A percentile compares a stretch with the other conserved stretches of the same genome.
These are phyloP conservation scores for Glomus cerebriforme DNA, from an alignment of 192 early-diverging fungal genomes.

Conservation along the genomic window DNA sequence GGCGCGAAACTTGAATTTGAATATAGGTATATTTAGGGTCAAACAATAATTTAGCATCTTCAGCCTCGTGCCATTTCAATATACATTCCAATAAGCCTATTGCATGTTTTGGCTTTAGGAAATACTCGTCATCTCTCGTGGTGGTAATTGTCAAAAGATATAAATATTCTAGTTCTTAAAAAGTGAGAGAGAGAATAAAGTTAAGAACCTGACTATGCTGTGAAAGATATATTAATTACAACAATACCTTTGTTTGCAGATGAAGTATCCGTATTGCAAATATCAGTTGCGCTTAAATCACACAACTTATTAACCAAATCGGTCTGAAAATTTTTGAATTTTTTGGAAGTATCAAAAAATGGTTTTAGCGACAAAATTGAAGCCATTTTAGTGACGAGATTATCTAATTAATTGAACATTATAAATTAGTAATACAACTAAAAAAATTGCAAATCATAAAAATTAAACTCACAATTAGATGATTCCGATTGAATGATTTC, in stretches of 20 bases:
- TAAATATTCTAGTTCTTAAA: neutral
- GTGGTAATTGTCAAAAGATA: constrained; percentile 17
- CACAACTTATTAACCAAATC: constrained; percentile 34
- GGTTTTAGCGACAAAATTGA: constrained; percentile 32
- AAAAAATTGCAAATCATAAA: neutral
- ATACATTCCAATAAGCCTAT: constrained; percentile 47
- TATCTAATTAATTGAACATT: constrained; percentile 18
- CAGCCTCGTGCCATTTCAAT: constrained; percentile 39
- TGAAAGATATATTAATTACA: neutral
- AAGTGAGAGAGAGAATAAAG: neutral
- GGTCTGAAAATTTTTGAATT: constrained; percentile 35
- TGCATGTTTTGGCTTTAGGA: constrained; percentile 42
- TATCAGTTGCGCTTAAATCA: constrained; percentile 23
- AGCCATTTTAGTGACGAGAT: constrained; percentile 30
- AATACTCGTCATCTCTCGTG: constrained; percentile 22
- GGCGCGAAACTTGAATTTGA: constrained; percentile 26
- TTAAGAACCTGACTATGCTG: neutral
- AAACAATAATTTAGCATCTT: neutral
- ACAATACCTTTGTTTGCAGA: constrained; percentile 1
- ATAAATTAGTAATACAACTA: neutral
- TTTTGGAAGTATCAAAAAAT: constrained; percentile 8
- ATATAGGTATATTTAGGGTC: neutral
- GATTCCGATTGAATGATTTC: constrained; percentile 7
- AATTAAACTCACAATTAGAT: constrained; percentile 13
- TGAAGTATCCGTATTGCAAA: constrained; percentile 9